Conservation (phyloP, 179 eudicot species). For the Beta lomatogona region DNA sequence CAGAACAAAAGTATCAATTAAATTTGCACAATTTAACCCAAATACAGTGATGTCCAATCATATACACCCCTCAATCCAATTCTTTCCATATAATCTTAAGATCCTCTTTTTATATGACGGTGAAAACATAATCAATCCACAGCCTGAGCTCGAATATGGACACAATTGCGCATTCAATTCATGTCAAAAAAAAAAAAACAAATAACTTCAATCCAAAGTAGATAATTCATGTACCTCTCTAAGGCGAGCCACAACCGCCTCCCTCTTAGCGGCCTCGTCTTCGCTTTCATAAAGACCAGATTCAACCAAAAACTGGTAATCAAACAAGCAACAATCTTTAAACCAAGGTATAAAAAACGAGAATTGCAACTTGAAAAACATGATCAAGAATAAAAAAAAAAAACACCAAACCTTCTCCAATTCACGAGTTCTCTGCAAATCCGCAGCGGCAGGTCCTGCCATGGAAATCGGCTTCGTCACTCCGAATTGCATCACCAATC, state of each 20-base stretch:
- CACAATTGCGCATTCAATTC: neutral
- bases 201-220: neutral
- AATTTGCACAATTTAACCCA: no score
- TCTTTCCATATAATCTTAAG: no score
- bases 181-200: neutral
- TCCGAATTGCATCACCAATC: constrained; percentile 48
- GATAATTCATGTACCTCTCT: constrained; percentile 46
- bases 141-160: neutral
- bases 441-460: constrained; percentile 63
- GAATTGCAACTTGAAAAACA: neutral
- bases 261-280: constrained; percentile 64
- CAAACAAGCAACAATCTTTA: neutral
- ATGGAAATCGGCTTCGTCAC: constrained; percentile 67
- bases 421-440: constrained; percentile 49
- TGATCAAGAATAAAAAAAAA: neutral
- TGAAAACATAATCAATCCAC: neutral
- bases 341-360: constrained; percentile 10
- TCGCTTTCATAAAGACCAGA: constrained; percentile 67
- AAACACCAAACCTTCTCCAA: constrained; percentile 65
- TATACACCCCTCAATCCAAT: no score
- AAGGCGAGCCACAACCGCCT: constrained; percentile 64
- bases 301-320: constrained; percentile 61
- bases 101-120: no score
- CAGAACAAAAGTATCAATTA: no score
- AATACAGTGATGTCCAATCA: no score